Base-by-base conservation (phyloP, 73 alveolate species). In the Breviolum minutum region DNA sequence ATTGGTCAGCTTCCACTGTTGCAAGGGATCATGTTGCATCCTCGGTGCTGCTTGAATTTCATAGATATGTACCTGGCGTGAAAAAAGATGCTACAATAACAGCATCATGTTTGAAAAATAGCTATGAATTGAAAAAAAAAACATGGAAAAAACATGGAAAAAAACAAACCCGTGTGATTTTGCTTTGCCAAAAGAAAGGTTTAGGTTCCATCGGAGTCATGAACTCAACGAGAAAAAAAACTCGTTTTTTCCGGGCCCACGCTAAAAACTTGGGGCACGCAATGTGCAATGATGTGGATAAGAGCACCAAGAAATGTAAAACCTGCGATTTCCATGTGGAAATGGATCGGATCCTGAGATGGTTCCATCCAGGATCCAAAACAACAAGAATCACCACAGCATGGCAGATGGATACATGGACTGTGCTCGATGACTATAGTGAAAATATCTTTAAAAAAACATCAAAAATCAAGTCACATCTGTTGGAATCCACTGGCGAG, bases 401-500 rank as follows among this genome's bases (percentile, higher is more conserved):
- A 20, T 16, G 81, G 30, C 19, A 0, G 40, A 71, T 12, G 30
- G 29, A 40, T 40, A 71, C 81, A 71, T 71, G 40, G 81, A 71
- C 19, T 16, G 19, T 11, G 26, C n/a, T n/a, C 29, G 81, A 8
- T 71, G 26, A n/a, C 19, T 12, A 70, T 30, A 8, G 26, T 71
- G 81, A 71, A 20, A 30, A 8, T 70, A 30, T 7, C 81, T 16
- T 66, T 2, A 66, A 16, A 20, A 66, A 20, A 2, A 1, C 26
- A 64, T 64, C 16, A 60, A 61, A 76, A 12, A 48, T 63, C 90
- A 54, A 3, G 97, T 11, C 79, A 40, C 97, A 32, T 92, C 98
- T 8, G 69, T 74, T 60, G 98, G 98, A 92, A 92, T 76, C 98
- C 98, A 92, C 40, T 92, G 90, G 9, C 98, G 98, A 20, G 98